Conservation (phyloP, 2,329 filamentous ascomycete species). For the Colletotrichum euphorbiae region DNA sequence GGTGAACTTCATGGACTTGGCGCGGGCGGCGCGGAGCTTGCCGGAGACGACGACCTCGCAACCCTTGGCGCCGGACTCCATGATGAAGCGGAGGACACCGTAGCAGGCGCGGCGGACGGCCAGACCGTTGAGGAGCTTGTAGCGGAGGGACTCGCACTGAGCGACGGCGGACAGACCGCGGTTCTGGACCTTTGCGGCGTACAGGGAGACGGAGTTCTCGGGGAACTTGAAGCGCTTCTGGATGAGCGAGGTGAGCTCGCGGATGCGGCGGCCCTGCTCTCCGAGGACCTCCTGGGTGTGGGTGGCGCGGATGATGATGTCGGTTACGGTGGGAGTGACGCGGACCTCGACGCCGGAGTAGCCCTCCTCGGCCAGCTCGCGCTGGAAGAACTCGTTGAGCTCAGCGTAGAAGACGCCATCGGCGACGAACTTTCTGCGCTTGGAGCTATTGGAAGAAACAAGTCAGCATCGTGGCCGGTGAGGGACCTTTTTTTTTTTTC, state of each 20-base stretch:
- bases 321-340: conserved; percentile 99
- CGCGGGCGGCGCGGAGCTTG: conserved; percentile 98
- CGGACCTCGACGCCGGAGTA: conserved; percentile 99
- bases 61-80: conserved; percentile 99
- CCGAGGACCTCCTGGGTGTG: conserved; percentile 99
- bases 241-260: conserved; percentile 99
- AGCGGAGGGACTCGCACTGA: conserved; percentile 99
- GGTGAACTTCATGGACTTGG: conserved; percentile 99
- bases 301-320: conserved; percentile 99
- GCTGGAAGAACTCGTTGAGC: conserved; percentile 99
- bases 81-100: conserved; percentile 99
- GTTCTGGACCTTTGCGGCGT: conserved; percentile 99
- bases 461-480: conserved; percentile 28
- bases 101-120: conserved; percentile 99
- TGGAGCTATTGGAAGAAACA: conserved; percentile 70
- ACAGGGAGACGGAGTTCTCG: conserved; percentile 99
- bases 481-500: background rate
- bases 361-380: conserved; percentile 99
- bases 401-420: conserved; percentile 99
- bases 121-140: conserved; percentile 99
- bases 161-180: conserved; percentile 99
- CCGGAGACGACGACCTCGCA: conserved; percentile 99
- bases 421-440: conserved; percentile 93
- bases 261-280: conserved; percentile 99
- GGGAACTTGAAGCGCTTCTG: conserved; percentile 99